These are phyloP conservation scores for Parasitella parasitica DNA, from an alignment of 371 early-diverging fungal species.

Conservation along the genomic window DNA sequence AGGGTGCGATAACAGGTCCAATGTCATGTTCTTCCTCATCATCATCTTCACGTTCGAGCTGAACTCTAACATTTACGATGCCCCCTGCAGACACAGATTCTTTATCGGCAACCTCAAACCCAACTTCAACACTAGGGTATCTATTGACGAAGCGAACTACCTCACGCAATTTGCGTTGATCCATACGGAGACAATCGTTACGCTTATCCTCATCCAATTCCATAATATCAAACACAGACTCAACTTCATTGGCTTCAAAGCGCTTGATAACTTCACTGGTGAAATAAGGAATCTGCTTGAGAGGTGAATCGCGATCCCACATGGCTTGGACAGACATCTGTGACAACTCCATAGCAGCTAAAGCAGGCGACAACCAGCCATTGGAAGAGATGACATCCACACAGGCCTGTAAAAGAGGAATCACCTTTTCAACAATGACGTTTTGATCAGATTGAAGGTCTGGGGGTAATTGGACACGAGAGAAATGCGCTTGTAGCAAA, in stretches of 20 bases:
- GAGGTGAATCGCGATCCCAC: slow-evolving; percentile 91
- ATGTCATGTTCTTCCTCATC: slow-evolving; percentile 60
- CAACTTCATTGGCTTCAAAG: slow-evolving; percentile 67
- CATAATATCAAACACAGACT: slow-evolving; percentile 90
- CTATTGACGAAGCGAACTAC: slow-evolving; percentile 90
- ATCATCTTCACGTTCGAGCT: slow-evolving; percentile 82
- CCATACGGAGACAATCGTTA: slow-evolving; percentile 64
- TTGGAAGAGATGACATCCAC: slow-evolving; percentile 94
- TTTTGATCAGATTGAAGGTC: slow-evolving; percentile 91
- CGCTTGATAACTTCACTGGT: slow-evolving; percentile 65
- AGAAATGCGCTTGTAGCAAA: slow-evolving; percentile 93
- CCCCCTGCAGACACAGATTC: slow-evolving; percentile 62
- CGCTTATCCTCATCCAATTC: slow-evolving; percentile 91
- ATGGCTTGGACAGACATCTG: slow-evolving; percentile 98
- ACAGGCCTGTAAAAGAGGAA: slow-evolving; percentile 89
- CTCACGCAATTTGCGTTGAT: slow-evolving; percentile 67
- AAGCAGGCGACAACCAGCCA: slow-evolving; percentile 89
- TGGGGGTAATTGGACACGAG: slow-evolving; percentile 84
- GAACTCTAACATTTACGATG: slow-evolving; percentile 65
- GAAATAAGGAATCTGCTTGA: slow-evolving; percentile 92
- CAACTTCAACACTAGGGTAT: slow-evolving; percentile 91
- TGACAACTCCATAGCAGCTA: slow-evolving; percentile 92
- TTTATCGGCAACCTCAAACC: slow-evolving; percentile 65
- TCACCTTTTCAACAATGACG: slow-evolving; percentile 63
- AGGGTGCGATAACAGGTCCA: slow-evolving; percentile 87